Base-by-base conservation (phyloP, 495 filamentous ascomycete species). In the Extremus antarcticus region DNA sequence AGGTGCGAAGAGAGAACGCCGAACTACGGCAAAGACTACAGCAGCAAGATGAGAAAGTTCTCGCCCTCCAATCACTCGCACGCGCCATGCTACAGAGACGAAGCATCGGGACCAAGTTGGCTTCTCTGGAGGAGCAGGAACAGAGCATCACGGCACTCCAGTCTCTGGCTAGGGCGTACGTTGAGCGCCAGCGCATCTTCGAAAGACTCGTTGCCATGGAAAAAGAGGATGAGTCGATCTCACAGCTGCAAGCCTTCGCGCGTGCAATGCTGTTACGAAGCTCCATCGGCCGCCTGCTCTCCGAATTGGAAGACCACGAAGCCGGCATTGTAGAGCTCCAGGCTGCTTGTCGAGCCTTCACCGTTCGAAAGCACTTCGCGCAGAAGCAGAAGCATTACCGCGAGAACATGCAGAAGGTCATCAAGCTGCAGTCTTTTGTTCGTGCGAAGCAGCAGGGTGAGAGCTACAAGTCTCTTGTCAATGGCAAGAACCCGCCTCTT, bases 341-440 rank as follows among this genome's bases (percentile, higher is more conserved):
- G 66, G 76, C 89, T 11, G 75, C 78, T 3, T 80, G 83, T 3
- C 79, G 87, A 62, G 92, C 84, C 22, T 79, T 76, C 56, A 60
- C 94, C 13, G 78, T 97, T 51, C 78, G 91, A 43, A 74, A 71
- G 22, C 76, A 75, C 25, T 98, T 94, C 62, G 81, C 78, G 41
- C 87, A 89, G 63, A 92, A 94, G 74, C 82, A 86, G 58, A 82
- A 79, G 13, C 90, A 88, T 70, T 98, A 90, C 72, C 81, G 84
- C 51, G 82, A 91, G 69, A 98, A 98, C 62, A 98, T 98, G 94
- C 83, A 95, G 62, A 97, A 92, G 72, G 94, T 98, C 19, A 84
- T 98, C 71, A 98, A 98, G 70, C 85, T 96, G 51, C 92, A 98
- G 68, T 97, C 92, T 66, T 95, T 95, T 59, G 84, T 97, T 48